Percentiles rank a stretch among this genome's conserved stretches.
Evolutionary conservation across 768 basidiomycete species (phyloP).

Genomic region (Rhodotorula sphaerocarpa): DNA sequence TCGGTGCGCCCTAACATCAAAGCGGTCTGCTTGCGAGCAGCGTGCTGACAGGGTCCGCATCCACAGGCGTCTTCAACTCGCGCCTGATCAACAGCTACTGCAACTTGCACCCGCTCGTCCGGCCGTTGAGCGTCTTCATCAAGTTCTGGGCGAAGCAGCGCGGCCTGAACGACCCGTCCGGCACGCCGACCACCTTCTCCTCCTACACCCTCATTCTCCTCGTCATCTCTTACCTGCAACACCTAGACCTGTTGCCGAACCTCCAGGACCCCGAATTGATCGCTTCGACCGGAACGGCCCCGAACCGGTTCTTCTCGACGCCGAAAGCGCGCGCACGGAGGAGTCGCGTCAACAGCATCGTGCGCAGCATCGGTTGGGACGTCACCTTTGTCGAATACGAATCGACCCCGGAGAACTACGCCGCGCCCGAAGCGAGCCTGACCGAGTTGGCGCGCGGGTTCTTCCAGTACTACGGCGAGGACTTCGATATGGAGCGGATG

Average conservation of each 20-base stretch:
- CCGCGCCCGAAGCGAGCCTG: neutral
- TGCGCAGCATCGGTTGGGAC: conserved; percentile 27
- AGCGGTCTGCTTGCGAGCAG: conserved; percentile 42
- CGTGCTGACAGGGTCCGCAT: no score
- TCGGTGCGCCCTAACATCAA: conserved; percentile 52
- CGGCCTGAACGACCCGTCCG: conserved; percentile 50
- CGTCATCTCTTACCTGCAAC: conserved; percentile 56
- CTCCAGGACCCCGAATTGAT: conserved; percentile 32
- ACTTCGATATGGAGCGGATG: conserved; percentile 2
- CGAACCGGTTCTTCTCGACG: conserved; percentile 25
- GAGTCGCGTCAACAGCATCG: neutral
- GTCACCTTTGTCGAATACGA: conserved; percentile 31
- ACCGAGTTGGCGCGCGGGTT: conserved; percentile 29
- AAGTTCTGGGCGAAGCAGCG: conserved; percentile 58
- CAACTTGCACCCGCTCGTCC: conserved; percentile 45
- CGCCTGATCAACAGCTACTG: conserved; percentile 53
- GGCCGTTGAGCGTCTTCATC: conserved; percentile 49
- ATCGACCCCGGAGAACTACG: neutral
- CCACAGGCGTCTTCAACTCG: conserved; percentile 42
- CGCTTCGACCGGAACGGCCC: conserved; percentile 1
- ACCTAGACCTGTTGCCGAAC: conserved; percentile 31
- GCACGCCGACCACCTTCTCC: conserved; percentile 49
- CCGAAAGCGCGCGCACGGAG: conserved; percentile 12
- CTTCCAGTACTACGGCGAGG: conserved; percentile 15
- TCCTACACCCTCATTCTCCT: conserved; percentile 59